Base-by-base conservation (phyloP, 768 basidiomycete species). In the Dendrothele bispora region DNA sequence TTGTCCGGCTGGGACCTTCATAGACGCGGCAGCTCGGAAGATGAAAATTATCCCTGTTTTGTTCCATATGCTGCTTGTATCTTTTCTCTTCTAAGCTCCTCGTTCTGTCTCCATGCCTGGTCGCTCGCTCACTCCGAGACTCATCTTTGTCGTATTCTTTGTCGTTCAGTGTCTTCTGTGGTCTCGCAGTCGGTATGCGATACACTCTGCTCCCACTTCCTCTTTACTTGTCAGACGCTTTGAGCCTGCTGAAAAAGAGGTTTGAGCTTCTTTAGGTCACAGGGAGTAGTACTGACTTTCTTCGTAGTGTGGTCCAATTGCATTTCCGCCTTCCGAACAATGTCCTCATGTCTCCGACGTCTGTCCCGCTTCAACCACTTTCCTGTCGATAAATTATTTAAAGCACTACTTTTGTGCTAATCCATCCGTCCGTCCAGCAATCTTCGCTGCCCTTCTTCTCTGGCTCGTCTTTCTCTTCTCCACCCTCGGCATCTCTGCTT, bases 381-480 rank as follows among this genome's bases (percentile, higher is more conserved):
- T 90, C 58, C 78, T 91, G 38, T 77, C 79, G 21, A 76, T 93
- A 26, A 72, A 80, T 14, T 92, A 92, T 62, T 73, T 90, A 17
- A 72, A 71, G 30, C 57, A 64, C 14, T 93, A 91, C 63, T 93
- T 84, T 59, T 93, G 91, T 64, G 65, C 86, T 2, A 67, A 76
- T 4, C 55, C 67, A 6, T 35, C 78, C 14, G 27, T 80, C 3
- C 80, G 88, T 7, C 84, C 88, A 0, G 46, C 83, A 10, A 57
- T 78, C 3, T 91, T 93, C 65, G 55, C 61, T 3, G 81, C 73
- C 32, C 78, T 93, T 52, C 52, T 90, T 8, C 35, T 87, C 18
- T 95, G 92, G 92, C 79, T 93, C 15, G 55, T 83, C 22, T 97
- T 98, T 73, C 83, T 99, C 45, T 98, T 99, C 72, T 93, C 93